These are phyloP conservation scores for Davidsoniella eucalypti DNA, from an alignment of 2,329 filamentous ascomycete species.

Conservation along the genomic window DNA sequence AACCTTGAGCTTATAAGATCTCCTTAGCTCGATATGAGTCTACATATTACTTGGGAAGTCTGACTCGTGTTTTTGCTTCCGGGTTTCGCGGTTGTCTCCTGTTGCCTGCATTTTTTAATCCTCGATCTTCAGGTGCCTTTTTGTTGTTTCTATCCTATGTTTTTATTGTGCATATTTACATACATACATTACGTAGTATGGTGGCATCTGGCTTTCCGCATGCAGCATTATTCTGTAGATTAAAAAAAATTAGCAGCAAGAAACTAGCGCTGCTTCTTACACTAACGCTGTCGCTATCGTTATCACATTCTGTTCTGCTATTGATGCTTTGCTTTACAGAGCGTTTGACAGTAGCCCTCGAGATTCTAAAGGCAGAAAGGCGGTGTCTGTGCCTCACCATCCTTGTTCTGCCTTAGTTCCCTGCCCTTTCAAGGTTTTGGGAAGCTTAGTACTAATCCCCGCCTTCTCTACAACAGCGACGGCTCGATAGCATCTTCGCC, in stretches of 20 bases:
- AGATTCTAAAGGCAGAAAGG: not conserved
- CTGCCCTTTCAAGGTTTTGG: constrained; percentile 1
- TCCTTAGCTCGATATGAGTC: no score
- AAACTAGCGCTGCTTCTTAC: no score
- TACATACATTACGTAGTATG: no score
- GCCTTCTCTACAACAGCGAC: not conserved
- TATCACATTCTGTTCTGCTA: not conserved
- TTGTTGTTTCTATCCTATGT: no score
- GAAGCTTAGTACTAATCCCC: not conserved
- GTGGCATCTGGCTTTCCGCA: no score
- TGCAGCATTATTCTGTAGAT: no score
- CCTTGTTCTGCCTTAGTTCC: not conserved
- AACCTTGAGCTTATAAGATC: no score
- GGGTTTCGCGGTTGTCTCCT: not conserved
- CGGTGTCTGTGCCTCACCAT: constrained; percentile 5
- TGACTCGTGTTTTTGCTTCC: no score
- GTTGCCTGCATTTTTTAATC: not conserved
- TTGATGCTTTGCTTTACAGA: not conserved
- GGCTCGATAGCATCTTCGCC: not conserved
- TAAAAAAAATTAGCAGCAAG: no score
- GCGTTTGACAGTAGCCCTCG: not conserved
- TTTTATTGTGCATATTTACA: no score
- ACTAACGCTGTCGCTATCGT: not conserved
- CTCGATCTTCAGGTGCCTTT: not conserved
- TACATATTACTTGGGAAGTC: no score